Conservation (phyloP, 108 stramenopile genomes). For the Nitzschia sp. region DNA sequence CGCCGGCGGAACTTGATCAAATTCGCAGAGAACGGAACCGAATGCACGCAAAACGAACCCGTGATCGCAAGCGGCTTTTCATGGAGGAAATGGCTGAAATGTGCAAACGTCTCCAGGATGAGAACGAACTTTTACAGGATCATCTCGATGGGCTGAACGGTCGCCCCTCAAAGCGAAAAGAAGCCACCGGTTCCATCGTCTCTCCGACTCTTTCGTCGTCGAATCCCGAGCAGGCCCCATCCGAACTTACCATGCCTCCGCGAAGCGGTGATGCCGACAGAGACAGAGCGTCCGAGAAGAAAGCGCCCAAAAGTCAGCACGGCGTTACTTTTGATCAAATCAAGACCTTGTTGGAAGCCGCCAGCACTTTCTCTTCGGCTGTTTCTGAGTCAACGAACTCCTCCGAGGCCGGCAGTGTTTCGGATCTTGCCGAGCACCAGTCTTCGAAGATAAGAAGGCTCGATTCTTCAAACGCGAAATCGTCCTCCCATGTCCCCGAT, state of each 20-base stretch:
- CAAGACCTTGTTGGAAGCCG: slow-evolving; percentile 62
- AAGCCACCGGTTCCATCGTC: background rate
- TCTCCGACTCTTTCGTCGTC: slow-evolving; percentile 13
- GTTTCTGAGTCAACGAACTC: background rate
- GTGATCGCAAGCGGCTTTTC: slow-evolving; percentile 82
- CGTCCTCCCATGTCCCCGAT: slow-evolving; percentile 5
- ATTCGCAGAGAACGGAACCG: slow-evolving; percentile 87
- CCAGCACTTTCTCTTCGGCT: slow-evolving; percentile 38
- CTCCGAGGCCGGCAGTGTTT: slow-evolving; percentile 4
- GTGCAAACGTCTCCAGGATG: slow-evolving; percentile 69
- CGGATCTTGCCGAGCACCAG: slow-evolving; percentile 8
- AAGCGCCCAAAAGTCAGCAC: slow-evolving; percentile 15
- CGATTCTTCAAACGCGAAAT: too few species aligned
- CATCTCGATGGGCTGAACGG: slow-evolving; percentile 55
- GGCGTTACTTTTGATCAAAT: slow-evolving; percentile 62
- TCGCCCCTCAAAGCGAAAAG: background rate
- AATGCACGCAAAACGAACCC: slow-evolving; percentile 90
- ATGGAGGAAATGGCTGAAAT: slow-evolving; percentile 87
- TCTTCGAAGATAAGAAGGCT: too few species aligned
- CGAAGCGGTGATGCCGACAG: too few species aligned
- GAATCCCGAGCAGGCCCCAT: background rate
- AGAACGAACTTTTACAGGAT: slow-evolving; percentile 58
- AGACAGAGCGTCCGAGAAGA: background rate
- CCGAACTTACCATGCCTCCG: background rate
- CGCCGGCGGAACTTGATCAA: slow-evolving; percentile 79